Evolutionary conservation across 2,329 filamentous ascomycete genomes (phyloP).

Genomic region (Nigrograna mackinnonii): DNA sequence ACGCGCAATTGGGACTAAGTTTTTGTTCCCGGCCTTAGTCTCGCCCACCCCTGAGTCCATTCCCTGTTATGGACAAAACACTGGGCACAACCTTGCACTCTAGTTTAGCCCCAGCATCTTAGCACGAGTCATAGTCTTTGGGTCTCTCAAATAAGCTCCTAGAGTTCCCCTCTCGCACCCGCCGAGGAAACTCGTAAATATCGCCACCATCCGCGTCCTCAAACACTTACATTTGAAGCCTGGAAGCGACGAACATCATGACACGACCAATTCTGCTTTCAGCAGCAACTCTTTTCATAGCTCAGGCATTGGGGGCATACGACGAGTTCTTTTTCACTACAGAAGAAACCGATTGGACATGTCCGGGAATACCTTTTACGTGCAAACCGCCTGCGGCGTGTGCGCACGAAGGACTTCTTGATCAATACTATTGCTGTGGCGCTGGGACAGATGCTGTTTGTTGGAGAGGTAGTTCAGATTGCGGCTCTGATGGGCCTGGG

Average conservation of each 20-base stretch:
- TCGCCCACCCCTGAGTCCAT: too few relatives aligned
- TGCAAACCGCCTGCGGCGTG: slow-evolving; percentile 18
- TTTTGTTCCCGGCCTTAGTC: too few relatives aligned
- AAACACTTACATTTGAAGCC: too few relatives aligned
- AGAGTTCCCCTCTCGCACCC: too few relatives aligned
- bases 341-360: slow-evolving; percentile 10
- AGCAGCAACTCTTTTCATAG: neutral
- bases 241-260: neutral
- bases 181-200: too few relatives aligned
- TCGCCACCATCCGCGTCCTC: too few relatives aligned
- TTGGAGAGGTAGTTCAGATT: slow-evolving; percentile 12
- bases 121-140: too few relatives aligned
- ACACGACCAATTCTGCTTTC: neutral
- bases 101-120: too few relatives aligned
- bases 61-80: too few relatives aligned
- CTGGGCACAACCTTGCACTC: too few relatives aligned
- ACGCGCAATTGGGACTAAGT: too few relatives aligned
- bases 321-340: slow-evolving; percentile 18
- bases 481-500: slow-evolving; percentile 7
- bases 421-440: slow-evolving; percentile 23
- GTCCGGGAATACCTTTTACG: slow-evolving; percentile 7
- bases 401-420: slow-evolving; percentile 12
- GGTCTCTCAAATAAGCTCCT: too few relatives aligned
- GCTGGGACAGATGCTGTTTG: slow-evolving; percentile 16
- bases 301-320: slow-evolving; percentile 7